phyloP scores from a whole-genome alignment of 371 early-diverging fungal species.

The Zychaea mexicana region DNA sequence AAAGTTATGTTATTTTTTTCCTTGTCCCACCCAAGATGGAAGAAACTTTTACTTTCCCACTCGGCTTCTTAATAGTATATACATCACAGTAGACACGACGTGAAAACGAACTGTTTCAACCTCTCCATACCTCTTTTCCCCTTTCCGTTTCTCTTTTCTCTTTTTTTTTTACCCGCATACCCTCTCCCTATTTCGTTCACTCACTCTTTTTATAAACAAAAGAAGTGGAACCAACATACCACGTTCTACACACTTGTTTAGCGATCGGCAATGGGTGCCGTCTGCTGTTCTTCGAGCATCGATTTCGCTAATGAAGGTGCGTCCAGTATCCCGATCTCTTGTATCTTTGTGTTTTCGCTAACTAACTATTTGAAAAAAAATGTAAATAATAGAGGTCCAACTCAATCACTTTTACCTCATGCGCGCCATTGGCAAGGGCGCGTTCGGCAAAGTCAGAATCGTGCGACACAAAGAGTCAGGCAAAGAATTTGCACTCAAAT shows the following conservation, averaged over 20 bases:
- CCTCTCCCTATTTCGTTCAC: too few species aligned
- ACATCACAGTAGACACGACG: too few species aligned
- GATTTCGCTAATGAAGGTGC: constrained; percentile 56
- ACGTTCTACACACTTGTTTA: too few species aligned
- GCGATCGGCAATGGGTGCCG: constrained; percentile 45
- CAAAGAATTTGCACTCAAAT: constrained; percentile 61
- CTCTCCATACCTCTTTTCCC: not conserved
- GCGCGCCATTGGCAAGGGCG: constrained; percentile 74
- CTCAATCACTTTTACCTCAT: constrained; percentile 70
- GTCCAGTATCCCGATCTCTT: not conserved
- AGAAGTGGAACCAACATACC: too few species aligned
- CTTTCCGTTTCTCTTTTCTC: too few species aligned
- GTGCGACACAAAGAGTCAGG: constrained; percentile 82
- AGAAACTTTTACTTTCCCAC: too few species aligned
- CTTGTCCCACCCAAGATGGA: not conserved
- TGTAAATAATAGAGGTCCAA: constrained; percentile 32
- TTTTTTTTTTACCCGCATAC: too few species aligned
- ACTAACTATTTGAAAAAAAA: too few species aligned
- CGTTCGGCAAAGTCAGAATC: constrained; percentile 83
- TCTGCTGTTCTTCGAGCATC: constrained; percentile 57
- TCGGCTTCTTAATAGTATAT: too few species aligned
- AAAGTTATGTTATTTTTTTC: not conserved
- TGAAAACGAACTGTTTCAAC: not conserved
- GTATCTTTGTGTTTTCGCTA: not conserved
- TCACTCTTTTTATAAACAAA: too few species aligned